Percentiles rank a stretch among this genome's conserved stretches.
These are phyloP conservation scores for Lippia alba DNA, from an alignment of 305 asterid genomes.

Conservation along the genomic window DNA sequence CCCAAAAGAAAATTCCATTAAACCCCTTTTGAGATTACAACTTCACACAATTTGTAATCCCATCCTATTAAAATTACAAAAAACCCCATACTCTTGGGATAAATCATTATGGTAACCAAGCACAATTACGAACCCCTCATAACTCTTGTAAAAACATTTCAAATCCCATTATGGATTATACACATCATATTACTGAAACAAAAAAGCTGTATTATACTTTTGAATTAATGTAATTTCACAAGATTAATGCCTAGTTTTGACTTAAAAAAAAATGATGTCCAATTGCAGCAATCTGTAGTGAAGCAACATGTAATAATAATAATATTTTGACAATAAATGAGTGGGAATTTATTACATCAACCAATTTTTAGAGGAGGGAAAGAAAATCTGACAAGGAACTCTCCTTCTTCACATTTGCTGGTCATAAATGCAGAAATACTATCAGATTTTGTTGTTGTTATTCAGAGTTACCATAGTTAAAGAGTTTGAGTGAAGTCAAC, in stretches of 20 bases:
- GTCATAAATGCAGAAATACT: constrained; percentile 37
- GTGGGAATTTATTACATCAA: constrained; percentile 34
- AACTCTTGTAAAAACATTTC: too few species aligned
- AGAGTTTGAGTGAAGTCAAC: background rate
- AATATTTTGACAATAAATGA: constrained; percentile 38
- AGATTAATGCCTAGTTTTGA: background rate
- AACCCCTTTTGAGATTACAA: constrained; percentile 1
- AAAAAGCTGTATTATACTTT: too few species aligned
- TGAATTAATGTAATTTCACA: background rate
- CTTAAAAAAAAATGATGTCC: constrained; percentile 10
- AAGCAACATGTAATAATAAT: constrained; percentile 18
- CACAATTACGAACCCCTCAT: too few species aligned
- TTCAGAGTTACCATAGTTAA: constrained; percentile 37
- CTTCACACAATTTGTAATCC: background rate
- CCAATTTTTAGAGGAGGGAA: constrained; percentile 32
- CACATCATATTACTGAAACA: too few species aligned
- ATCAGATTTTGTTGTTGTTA: constrained; percentile 10
- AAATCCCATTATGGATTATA: too few species aligned
- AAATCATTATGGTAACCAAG: too few species aligned
- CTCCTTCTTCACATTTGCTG: constrained; percentile 26
- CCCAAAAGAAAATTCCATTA: background rate
- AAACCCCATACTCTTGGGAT: background rate
- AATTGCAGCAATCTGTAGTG: constrained; percentile 35
- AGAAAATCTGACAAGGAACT: constrained; percentile 40
- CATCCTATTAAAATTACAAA: background rate